Evolutionary conservation across 2,329 filamentous ascomycete genomes (phyloP), one percentile per base, ranked within the genome.

Genomic region (Pestalotiopsis sp.): DNA sequence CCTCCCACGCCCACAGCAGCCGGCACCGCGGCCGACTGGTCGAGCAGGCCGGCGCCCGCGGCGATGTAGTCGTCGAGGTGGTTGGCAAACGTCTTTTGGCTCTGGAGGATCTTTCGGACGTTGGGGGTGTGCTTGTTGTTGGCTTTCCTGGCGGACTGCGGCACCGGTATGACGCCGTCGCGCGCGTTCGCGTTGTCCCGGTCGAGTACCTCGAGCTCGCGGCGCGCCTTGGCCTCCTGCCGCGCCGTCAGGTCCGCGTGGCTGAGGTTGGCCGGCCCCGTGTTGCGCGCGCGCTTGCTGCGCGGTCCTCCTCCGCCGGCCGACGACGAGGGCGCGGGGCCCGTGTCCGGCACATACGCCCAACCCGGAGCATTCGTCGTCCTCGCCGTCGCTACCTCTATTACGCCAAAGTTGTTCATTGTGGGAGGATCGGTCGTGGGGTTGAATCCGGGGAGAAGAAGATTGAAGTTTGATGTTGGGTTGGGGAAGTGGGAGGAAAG

Each of bases 271-370:
- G 81, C 69, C 7, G 23, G 23, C 31, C 65, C 80, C 75, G 74
- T 74, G 75, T 85, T 88, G 71, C 92, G 87, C 23, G 89, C 90
- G 75, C 94, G 92, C 81, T 97, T 97, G 71, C 92, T 87, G 84
- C 86, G 88, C 72, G 83, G 81, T 6, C 71, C 67, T 25, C 73
- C 52, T 63, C 64, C 4, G 67, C 68, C 12, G 68, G 36, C 0
- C 70, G 23, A n/a, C 68, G 36, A 64, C 20, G 20, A 69, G 83
- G 85, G 70, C 80, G 81, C 13, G 87, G 59, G 85, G 67, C 79
- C 87, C 78, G 88, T 90, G 77, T 97, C 93, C 38, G 94, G 91
- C 1, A 98, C 93, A 78, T 97, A 97, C 13, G 94, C 94, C 92
- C 94, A 98, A 76, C 95, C 95, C 1, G 95, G 94, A 1, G 93